Base-by-base conservation (phyloP, 495 filamentous ascomycete genomes). In the Acidiella bohemica region DNA sequence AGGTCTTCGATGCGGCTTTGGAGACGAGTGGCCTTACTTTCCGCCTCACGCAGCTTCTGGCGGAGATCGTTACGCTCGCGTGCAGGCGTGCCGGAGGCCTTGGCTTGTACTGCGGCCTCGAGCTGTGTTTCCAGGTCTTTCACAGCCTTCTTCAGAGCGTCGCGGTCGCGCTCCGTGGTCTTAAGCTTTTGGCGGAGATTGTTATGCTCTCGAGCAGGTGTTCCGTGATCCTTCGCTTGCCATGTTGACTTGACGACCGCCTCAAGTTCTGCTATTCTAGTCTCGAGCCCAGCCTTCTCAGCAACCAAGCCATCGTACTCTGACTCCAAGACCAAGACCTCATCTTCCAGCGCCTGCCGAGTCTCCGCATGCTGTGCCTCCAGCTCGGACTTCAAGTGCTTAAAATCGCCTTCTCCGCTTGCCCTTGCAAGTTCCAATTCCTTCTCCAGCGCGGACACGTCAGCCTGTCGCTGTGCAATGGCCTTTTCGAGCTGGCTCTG, bases 191-290 rank as follows among this genome's bases (percentile, higher is more conserved):
- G 32, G 8, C 48, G 48, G 12, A 51, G 26, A 16, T 41, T 38
- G 27, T 51, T 45, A 4, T 43, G 48, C 31, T 51, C 48, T 14
- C 48, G 48, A 20, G 39, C 48, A 9, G 48, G 42, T 1, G 48
- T 51, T 31, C 48, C 33, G 20, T 27, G 36, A n/a, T 49, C 36
- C 43, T 52, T 54, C 23, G 53, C 51, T 3, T 41, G 34, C 12
- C 49, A 25, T 3, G 52, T 42, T 26, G 44, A 44, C 33, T 45
- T 67, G 10, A 79, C 53, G 13, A 75, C 65, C 19, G 59, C 60
- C 47, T 81, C 75, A 4, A 82, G 62, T 24, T 67, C 59, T 19
- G 59, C 57, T 24, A 80, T 65, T 18, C 70, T 68, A 17, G 62
- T 65, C 45, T 74, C 71, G 40, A 72, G 67, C 19, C 59, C 62